These are phyloP conservation scores for Phytophthora uliginosa DNA, from an alignment of 352 stramenopile species.

Conservation along the genomic window DNA sequence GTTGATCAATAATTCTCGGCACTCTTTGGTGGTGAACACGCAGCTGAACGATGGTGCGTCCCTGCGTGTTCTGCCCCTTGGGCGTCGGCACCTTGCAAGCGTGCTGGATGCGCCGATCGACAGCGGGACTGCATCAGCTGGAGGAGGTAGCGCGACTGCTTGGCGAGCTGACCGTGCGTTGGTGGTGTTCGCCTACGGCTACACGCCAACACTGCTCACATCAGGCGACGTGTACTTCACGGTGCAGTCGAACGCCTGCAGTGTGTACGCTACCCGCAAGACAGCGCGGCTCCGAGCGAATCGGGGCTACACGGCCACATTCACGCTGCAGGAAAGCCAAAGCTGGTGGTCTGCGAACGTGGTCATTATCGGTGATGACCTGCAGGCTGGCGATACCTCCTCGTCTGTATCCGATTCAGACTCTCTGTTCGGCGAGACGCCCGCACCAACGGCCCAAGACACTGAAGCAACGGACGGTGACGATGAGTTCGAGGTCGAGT, in stretches of 20 bases:
- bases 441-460: conserved; percentile 6
- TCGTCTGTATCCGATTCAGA: conserved; percentile 21
- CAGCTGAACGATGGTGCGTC: conserved; percentile 82
- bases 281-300: conserved; percentile 79
- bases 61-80: conserved; percentile 71
- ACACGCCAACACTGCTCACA: conserved; percentile 86
- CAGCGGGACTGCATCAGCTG: conserved; percentile 8
- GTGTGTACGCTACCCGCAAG: conserved; percentile 84
- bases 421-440: conserved; percentile 41
- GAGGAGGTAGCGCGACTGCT: conserved; percentile 31
- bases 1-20: conserved; percentile 84
- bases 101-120: conserved; percentile 41
- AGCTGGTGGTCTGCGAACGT: conserved; percentile 87
- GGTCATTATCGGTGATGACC: conserved; percentile 84
- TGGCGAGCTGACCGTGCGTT: conserved; percentile 78
- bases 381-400: conserved; percentile 54
- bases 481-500: conserved; percentile 84
- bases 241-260: conserved; percentile 87
- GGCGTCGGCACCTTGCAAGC: conserved; percentile 61
- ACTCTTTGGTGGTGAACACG: conserved; percentile 77
- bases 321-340: conserved; percentile 86
- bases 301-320: conserved; percentile 84
- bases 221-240: conserved; percentile 89
- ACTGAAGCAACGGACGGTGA: conserved; percentile 10
- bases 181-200: conserved; percentile 87